These are phyloP conservation scores for Pochonia chlamydosporia DNA, from an alignment of 2,329 filamentous ascomycete species.

Conservation along the genomic window DNA sequence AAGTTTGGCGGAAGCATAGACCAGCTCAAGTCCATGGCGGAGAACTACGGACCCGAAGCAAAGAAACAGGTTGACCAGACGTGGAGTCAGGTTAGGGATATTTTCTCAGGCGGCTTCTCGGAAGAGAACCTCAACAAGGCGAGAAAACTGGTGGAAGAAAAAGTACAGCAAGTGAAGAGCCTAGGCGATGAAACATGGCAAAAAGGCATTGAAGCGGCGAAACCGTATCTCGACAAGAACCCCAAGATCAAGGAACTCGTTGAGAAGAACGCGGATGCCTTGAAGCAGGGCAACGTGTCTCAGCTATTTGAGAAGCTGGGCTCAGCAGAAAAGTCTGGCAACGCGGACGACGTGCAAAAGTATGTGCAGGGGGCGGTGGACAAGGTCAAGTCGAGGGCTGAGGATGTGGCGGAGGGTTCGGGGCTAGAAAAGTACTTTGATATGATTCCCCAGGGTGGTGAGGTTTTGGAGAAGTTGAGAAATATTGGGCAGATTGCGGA, in stretches of 20 bases:
- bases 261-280: slow-evolving; percentile 61
- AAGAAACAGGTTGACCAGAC: slow-evolving; percentile 72
- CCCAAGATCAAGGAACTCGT: slow-evolving; percentile 68
- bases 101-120: slow-evolving; percentile 56
- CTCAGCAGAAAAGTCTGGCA: slow-evolving; percentile 55
- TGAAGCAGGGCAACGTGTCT: slow-evolving; percentile 61
- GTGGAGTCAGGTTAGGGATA: slow-evolving; percentile 59
- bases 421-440: slow-evolving; percentile 58
- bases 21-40: slow-evolving; percentile 62
- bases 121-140: slow-evolving; percentile 47
- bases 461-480: slow-evolving; percentile 60
- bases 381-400: slow-evolving; percentile 41
- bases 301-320: slow-evolving; percentile 60
- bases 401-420: slow-evolving; percentile 21
- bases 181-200: slow-evolving; percentile 68
- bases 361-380: slow-evolving; percentile 26
- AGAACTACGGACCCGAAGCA: slow-evolving; percentile 67
- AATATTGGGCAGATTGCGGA: slow-evolving; percentile 59
- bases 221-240: slow-evolving; percentile 69
- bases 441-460: slow-evolving; percentile 57
- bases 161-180: slow-evolving; percentile 59
- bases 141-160: slow-evolving; percentile 61
- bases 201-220: slow-evolving; percentile 64
- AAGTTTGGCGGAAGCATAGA: slow-evolving; percentile 64
- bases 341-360: slow-evolving; percentile 38